Evolutionary conservation across 352 stramenopile genomes (phyloP).

Genomic region (Blastocystis sp.): DNA sequence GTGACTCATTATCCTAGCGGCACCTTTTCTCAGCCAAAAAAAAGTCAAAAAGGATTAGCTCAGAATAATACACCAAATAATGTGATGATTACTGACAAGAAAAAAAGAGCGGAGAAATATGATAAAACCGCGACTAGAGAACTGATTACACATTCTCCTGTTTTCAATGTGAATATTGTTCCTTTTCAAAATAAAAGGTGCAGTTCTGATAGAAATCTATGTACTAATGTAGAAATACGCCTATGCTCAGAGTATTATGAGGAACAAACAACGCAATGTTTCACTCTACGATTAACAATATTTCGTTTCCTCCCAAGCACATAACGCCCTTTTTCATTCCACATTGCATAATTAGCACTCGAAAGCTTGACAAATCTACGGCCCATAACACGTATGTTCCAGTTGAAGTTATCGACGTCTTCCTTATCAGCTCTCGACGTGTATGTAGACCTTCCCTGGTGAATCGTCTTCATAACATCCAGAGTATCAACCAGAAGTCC

Average conservation of each 20-base stretch:
- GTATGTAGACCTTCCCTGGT: conserved; percentile 21
- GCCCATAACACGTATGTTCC: background rate
- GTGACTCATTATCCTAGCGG: background rate
- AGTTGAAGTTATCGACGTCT: background rate
- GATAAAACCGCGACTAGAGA: background rate
- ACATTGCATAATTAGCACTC: background rate
- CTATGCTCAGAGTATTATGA: no score
- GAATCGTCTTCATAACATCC: background rate
- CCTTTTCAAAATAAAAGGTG: no score
- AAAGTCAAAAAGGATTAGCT: background rate
- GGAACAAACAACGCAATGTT: background rate
- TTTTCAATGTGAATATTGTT: background rate
- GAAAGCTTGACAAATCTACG: background rate
- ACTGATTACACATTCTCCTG: background rate
- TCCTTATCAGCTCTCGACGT: background rate
- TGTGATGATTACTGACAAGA: background rate
- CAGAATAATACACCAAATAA: background rate
- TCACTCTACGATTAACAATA: background rate
- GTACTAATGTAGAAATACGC: no score
- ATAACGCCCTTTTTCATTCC: background rate
- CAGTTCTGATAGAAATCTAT: no score
- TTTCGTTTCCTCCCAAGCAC: no score
- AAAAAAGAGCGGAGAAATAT: background rate
- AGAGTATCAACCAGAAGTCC: background rate
- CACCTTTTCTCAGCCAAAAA: background rate